phyloP scores from a whole-genome alignment of 108 stramenopile genomes.

The Nannochloropsis oceanica region DNA sequence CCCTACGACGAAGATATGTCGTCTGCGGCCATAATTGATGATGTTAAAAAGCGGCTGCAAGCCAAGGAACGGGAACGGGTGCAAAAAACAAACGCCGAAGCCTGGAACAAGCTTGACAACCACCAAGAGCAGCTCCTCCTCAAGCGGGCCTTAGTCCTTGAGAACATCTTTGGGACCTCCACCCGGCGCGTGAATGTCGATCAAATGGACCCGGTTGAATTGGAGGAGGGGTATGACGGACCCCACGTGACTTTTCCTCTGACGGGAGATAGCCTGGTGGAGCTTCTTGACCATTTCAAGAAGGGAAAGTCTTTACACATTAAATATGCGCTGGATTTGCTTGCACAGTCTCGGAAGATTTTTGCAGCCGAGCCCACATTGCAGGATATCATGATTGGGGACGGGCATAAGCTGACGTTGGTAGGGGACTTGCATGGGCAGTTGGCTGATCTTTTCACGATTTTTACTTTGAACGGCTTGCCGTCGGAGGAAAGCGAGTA shows the following conservation, averaged over 20 bases:
- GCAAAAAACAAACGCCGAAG: background rate
- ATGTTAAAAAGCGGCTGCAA: background rate
- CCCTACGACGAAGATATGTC: background rate
- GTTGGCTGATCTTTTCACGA: slow-evolving; percentile 43
- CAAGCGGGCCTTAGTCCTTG: slow-evolving; percentile 24
- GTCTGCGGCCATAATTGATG: background rate
- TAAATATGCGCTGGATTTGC: slow-evolving; percentile 33
- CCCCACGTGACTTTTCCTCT: slow-evolving; percentile 30
- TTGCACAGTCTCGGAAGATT: slow-evolving; percentile 9
- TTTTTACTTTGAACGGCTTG: slow-evolving; percentile 45
- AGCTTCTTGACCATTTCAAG: slow-evolving; percentile 40
- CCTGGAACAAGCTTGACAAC: slow-evolving; percentile 32
- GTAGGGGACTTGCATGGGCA: slow-evolving; percentile 53
- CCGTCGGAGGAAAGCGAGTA: slow-evolving; percentile 37
- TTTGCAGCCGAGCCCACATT: slow-evolving; percentile 22
- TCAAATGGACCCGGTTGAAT: slow-evolving; percentile 15
- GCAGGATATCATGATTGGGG: slow-evolving; percentile 15
- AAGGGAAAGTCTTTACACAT: slow-evolving; percentile 22
- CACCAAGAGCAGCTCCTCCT: slow-evolving; percentile 31
- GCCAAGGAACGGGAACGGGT: background rate
- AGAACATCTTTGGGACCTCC: slow-evolving; percentile 16
- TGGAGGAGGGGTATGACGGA: slow-evolving; percentile 14
- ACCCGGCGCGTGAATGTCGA: slow-evolving; percentile 18
- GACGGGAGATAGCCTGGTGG: slow-evolving; percentile 20
- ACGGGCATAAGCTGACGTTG: slow-evolving; percentile 32